These are phyloP conservation scores for Eimeria tenella DNA, from an alignment of 169 alveolate species.

Conservation along the genomic window DNA sequence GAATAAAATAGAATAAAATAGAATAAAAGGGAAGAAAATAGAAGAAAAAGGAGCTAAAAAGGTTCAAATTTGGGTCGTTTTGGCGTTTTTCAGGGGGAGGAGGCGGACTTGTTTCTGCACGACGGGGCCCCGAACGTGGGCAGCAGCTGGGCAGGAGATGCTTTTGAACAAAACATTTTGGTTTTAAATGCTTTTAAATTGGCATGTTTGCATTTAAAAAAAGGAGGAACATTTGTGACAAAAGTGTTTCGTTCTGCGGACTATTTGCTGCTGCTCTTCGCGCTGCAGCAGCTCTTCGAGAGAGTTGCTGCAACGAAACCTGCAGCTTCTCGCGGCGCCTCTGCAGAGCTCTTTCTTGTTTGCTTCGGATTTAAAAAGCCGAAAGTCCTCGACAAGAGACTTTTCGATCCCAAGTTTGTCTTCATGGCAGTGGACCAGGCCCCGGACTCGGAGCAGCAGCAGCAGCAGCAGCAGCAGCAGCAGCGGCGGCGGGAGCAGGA, in stretches of 20 bases:
- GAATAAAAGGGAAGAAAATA: background rate
- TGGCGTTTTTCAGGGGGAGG: conserved; percentile 87
- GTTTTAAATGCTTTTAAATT: conserved; percentile 95
- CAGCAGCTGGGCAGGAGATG: conserved; percentile 98
- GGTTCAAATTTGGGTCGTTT: background rate
- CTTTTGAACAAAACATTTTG: conserved; percentile 97
- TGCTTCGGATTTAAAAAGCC: conserved; percentile 97
- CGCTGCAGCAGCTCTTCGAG: conserved; percentile 96
- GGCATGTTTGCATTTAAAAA: conserved; percentile 93
- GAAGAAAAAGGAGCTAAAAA: too few species aligned
- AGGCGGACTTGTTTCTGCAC: conserved; percentile 98
- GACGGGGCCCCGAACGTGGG: conserved; percentile 99
- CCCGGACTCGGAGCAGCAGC: background rate
- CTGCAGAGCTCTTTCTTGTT: conserved; percentile 98
- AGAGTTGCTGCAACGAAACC: conserved; percentile 99
- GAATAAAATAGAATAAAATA: background rate
- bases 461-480: too few species aligned
- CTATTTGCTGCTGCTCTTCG: conserved; percentile 98
- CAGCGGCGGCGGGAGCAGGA: too few species aligned
- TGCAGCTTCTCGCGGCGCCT: conserved; percentile 96
- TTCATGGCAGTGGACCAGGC: conserved; percentile 87
- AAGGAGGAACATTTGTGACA: conserved; percentile 92
- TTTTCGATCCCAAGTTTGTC: conserved; percentile 96
- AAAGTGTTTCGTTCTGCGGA: conserved; percentile 97
- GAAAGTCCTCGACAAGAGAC: conserved; percentile 94